phyloP scores from a whole-genome alignment of 2,329 filamentous ascomycete species.

The Gnomoniopsis sp. region DNA sequence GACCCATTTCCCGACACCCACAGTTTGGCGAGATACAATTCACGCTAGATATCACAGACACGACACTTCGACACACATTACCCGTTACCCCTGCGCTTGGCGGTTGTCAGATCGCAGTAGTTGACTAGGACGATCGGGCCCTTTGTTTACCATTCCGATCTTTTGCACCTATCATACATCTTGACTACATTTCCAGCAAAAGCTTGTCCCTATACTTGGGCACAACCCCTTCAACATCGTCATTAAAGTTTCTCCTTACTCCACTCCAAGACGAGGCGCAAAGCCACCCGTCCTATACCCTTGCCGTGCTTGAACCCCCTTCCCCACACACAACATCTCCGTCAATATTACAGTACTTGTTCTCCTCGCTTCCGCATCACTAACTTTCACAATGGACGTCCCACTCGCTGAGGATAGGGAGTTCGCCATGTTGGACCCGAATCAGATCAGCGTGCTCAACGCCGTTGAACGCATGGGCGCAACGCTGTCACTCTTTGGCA shows the following conservation, averaged over 20 bases:
- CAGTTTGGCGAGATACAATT: neutral
- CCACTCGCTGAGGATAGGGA: slow-evolving; percentile 17
- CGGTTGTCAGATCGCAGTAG: neutral
- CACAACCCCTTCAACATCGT: slow-evolving; percentile 1
- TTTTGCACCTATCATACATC: neutral
- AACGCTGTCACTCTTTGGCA: slow-evolving; percentile 47
- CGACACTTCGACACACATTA: slow-evolving; percentile 3
- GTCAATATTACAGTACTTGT: neutral
- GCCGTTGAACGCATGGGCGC: slow-evolving; percentile 52
- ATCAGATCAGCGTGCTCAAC: slow-evolving; percentile 40
- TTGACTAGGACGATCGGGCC: neutral
- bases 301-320: neutral
- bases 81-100: slow-evolving; percentile 6
- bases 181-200: neutral
- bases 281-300: slow-evolving; percentile 1
- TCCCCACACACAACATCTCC: too few relatives aligned
- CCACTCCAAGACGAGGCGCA: neutral
- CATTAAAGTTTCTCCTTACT: neutral
- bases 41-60: slow-evolving; percentile 7
- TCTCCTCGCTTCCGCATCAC: neutral
- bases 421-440: slow-evolving; percentile 17
- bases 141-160: neutral
- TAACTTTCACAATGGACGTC: slow-evolving; percentile 13
- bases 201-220: neutral
- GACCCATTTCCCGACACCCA: neutral